phyloP scores from a whole-genome alignment of 495 filamentous ascomycete species.

The Extremus antarcticus region DNA sequence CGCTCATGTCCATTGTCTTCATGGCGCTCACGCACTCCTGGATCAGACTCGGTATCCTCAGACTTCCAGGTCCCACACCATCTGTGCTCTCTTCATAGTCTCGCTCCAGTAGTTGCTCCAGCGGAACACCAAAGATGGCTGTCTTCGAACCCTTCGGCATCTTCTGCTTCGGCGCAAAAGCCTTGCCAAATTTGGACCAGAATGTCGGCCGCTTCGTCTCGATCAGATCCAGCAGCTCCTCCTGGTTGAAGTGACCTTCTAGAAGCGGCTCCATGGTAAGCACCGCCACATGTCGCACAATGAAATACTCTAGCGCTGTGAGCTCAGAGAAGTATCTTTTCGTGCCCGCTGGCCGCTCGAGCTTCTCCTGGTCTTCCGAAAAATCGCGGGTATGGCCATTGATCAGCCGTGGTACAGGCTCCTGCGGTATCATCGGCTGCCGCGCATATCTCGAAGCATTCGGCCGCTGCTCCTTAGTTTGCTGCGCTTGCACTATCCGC shows the following conservation, averaged over 20 bases:
- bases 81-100: slow-evolving; percentile 93
- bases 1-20: slow-evolving; percentile 97
- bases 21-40: slow-evolving; percentile 89
- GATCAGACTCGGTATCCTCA: slow-evolving; percentile 78
- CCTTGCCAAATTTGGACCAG: slow-evolving; percentile 96
- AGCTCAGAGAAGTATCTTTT: slow-evolving; percentile 95
- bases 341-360: slow-evolving; percentile 33
- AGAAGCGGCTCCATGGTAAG: slow-evolving; percentile 90
- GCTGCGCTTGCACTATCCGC: slow-evolving; percentile 90
- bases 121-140: slow-evolving; percentile 78
- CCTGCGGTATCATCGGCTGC: slow-evolving; percentile 58
- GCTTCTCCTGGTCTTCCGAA: slow-evolving; percentile 46
- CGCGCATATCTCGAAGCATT: slow-evolving; percentile 71
- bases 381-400: slow-evolving; percentile 70
- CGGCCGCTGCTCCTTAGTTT: slow-evolving; percentile 82
- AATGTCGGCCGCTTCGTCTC: slow-evolving; percentile 82
- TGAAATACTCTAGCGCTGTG: slow-evolving; percentile 92
- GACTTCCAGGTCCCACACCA: slow-evolving; percentile 81
- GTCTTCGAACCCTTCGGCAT: slow-evolving; percentile 57
- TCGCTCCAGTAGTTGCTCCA: slow-evolving; percentile 78
- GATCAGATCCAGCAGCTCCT: slow-evolving; percentile 89
- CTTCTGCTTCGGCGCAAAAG: slow-evolving; percentile 63
- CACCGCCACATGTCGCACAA: slow-evolving; percentile 89
- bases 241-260: slow-evolving; percentile 79
- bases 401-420: slow-evolving; percentile 56